A percentile compares a stretch with the other conserved stretches of the same genome.
These are phyloP conservation scores for Triticum urartu DNA, from an alignment of 176 grass and related monocot genomes.

Conservation along the genomic window DNA sequence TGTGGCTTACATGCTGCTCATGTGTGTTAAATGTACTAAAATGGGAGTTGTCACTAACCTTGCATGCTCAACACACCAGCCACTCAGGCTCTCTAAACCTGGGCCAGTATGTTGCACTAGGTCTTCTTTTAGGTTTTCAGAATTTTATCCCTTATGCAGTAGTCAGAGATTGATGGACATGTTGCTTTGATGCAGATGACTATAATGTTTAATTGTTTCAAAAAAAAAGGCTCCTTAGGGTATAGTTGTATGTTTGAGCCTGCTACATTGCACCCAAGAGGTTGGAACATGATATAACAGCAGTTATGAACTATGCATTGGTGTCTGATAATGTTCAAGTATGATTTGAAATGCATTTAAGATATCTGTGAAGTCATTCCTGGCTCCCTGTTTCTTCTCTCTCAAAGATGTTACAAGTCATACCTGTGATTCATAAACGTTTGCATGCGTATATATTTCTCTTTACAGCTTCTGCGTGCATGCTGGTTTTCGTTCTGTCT, in stretches of 20 bases:
- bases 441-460: not conserved
- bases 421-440: not conserved
- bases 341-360: too few species aligned
- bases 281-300: not conserved
- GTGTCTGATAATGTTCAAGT: not conserved
- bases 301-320: not conserved
- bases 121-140: not conserved
- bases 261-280: not conserved
- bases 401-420: not conserved
- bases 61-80: not conserved
- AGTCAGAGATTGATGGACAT: not conserved
- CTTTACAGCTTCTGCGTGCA: not conserved
- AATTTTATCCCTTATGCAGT: not conserved
- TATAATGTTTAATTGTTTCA: not conserved
- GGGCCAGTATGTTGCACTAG: not conserved
- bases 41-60: not conserved
- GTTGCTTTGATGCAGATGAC: not conserved
- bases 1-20: not conserved
- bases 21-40: not conserved
- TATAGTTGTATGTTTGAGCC: not conserved
- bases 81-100: not conserved
- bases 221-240: not conserved
- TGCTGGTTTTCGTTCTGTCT: not conserved
- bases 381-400: not conserved
- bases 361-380: too few species aligned